Base-by-base conservation (phyloP, 2,329 filamentous ascomycete species). In the Clarireedia homoeocarpa region DNA sequence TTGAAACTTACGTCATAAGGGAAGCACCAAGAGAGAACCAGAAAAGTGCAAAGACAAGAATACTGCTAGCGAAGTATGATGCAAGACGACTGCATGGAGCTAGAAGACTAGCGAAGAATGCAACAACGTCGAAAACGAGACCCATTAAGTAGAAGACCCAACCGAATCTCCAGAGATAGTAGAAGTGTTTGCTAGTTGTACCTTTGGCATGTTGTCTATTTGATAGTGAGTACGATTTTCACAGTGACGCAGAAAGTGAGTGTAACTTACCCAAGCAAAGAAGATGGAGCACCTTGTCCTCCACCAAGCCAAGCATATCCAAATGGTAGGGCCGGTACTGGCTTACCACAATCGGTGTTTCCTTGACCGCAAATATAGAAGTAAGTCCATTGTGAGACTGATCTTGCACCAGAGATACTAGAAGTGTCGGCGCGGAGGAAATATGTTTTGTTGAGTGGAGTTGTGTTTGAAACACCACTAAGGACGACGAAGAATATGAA, bases 121-220 rank as follows among this genome's bases (percentile, higher is more conserved):
- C 82, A 26, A 83, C 55, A 48, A 81, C 77, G 60, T 82, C 81
- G 71, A 95, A 94, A 77, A 96, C 84, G 39, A 96, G 80, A 17
- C 84, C 83, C 62, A 97, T 85, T 56, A 97, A 76, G 75, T 88
- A 88, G 72, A 96, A 94, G 39, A 91, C 89, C 81, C 92, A 97
- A 71, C 89, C 87, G 75, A 96, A 96, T 42, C 92, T 83, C 75
- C 90, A 95, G 69, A 94, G 79, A 73, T 91, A 89, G 75, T 80
- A 97, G 77, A 85, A 95, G 61, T 74, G 73, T 23, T 61, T 70
- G 60, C 77, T 79, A 5, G 83, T 85, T 3, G 81, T 84, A 57
- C 72, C 61, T 58, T 73, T 73, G 58, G 74, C 81, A 63, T 83
- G 77, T 9, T 74, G 73, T 39, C 86, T 77, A 57, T 9, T 20